Base-by-base conservation (phyloP, 2,329 filamentous ascomycete genomes). In the Karstenula rhodostoma region DNA sequence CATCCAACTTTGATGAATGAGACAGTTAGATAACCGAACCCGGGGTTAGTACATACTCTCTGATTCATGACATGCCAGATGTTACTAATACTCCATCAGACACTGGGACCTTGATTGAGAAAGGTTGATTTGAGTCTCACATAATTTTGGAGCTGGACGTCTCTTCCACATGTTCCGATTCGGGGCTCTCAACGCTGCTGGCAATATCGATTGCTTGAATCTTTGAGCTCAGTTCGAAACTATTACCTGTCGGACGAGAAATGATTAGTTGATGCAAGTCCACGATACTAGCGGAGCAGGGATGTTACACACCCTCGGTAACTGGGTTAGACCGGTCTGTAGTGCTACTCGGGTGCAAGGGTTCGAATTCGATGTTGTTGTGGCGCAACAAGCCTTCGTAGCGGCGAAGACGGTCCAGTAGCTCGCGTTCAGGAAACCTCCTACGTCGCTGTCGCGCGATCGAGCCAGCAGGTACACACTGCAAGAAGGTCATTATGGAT, bases 281-380 rank as follows among this genome's bases (percentile, higher is more conserved):
- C 37, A 19, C 17, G 42, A 22, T 13, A 19, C 6, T 23, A 7
- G 4, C 19, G 8, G 12, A 19, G 42, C 35, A 54, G n/a, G 27
- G 51, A 42, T 27, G 13, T 4, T 23, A 40, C 44, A 56, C n/a
- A 47, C 42, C 29, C 35, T 48, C 53, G 19, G 19, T 29, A 22
- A 37, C 53, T 17, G 53, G 53, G 19, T 47, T 56, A 7, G 53
- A 47, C 32, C 22, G 53, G 3, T 44, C 51, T 22, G 37, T 17
- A 54, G 29, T 33, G 25, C 51, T 44, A 22, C 17, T 19, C 10
- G 51, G 51, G n/a, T 54, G 86, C 22, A 91, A 83, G 17, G 88
- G 84, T 52, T 92, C 87, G 66, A 93, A 91, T n/a, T 83, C 78
- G 69, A 93, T 86, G 53, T 88, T 85, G 68, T 92, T 83, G 73